Percentiles rank a stretch among this genome's conserved stretches.
Conservation (phyloP, 495 filamentous ascomycete genomes). For the Neurospora africana region DNA sequence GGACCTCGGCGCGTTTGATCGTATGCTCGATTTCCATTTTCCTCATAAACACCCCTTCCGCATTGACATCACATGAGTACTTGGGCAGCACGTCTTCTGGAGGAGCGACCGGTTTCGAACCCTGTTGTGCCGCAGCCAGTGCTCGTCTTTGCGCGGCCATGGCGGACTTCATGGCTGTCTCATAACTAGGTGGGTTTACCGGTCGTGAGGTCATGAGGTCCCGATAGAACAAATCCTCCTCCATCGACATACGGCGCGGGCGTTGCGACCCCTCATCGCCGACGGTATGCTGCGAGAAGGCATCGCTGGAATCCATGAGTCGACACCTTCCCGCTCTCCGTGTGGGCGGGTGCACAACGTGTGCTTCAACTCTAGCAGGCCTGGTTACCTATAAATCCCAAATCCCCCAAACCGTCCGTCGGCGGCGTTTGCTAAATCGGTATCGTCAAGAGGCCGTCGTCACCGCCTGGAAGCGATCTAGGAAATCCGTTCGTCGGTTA, state of each 20-base stretch:
- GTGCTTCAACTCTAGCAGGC: neutral
- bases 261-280: constrained; percentile 16
- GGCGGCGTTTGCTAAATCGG: neutral
- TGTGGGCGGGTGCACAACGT: neutral
- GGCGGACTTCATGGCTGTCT: constrained; percentile 23
- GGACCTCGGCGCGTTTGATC: constrained; percentile 39
- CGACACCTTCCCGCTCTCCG: neutral
- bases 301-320: constrained; percentile 15
- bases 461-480: neutral
- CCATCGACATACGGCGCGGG: constrained; percentile 29
- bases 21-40: constrained; percentile 51
- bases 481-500: neutral
- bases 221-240: constrained; percentile 29
- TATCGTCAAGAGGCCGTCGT: constrained; percentile 1
- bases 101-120: neutral
- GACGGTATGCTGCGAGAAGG: constrained; percentile 22
- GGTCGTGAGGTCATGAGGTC: constrained; percentile 26
- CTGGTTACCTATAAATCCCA: neutral
- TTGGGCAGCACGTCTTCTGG: constrained; percentile 34
- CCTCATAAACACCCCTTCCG: constrained; percentile 41
- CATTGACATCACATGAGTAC: constrained; percentile 45
- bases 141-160: constrained; percentile 26
- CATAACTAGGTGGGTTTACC: constrained; percentile 27
- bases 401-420: neutral
- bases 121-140: neutral